phyloP scores from a whole-genome alignment of 192 early-diverging fungal genomes.

The Coemansia sp. region DNA sequence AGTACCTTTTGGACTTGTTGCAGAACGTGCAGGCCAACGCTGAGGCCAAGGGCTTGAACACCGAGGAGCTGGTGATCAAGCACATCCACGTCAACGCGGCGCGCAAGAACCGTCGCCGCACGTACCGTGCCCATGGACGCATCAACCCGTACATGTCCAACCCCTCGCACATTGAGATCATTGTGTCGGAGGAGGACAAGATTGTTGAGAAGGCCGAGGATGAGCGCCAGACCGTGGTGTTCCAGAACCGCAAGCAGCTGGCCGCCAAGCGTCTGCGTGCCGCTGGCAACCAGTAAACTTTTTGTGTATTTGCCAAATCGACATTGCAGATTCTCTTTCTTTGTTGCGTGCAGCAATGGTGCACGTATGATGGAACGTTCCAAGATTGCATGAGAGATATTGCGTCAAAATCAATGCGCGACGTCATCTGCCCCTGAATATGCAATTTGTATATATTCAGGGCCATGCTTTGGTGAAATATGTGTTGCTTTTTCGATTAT shows the following conservation, averaged over 20 bases:
- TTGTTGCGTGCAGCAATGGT: not conserved
- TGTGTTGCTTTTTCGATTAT: not conserved
- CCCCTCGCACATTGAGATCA: conserved; percentile 97
- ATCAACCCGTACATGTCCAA: conserved; percentile 93
- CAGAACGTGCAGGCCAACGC: conserved; percentile 98
- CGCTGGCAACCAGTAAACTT: conserved; percentile 35
- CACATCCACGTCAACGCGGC: conserved; percentile 99
- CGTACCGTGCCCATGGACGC: conserved; percentile 98
- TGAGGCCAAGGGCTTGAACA: conserved; percentile 89
- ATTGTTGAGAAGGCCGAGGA: conserved; percentile 73
- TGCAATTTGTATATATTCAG: not conserved
- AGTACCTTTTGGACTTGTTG: conserved; percentile 90
- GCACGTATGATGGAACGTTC: not conserved
- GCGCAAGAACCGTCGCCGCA: conserved; percentile 94
- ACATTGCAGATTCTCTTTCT: not conserved
- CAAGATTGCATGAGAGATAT: not conserved
- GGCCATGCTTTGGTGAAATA: not conserved
- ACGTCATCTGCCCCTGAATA: not conserved
- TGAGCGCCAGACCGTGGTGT: conserved; percentile 49
- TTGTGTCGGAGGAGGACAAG: conserved; percentile 86
- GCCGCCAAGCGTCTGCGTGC: conserved; percentile 50
- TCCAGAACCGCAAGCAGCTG: conserved; percentile 53
- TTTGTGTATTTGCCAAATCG: conserved; percentile 3
- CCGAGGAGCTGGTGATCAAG: conserved; percentile 87
- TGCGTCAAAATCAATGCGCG: not conserved